Conservation (phyloP, 169 alveolate genomes). For the Cryptosporidium canis region DNA sequence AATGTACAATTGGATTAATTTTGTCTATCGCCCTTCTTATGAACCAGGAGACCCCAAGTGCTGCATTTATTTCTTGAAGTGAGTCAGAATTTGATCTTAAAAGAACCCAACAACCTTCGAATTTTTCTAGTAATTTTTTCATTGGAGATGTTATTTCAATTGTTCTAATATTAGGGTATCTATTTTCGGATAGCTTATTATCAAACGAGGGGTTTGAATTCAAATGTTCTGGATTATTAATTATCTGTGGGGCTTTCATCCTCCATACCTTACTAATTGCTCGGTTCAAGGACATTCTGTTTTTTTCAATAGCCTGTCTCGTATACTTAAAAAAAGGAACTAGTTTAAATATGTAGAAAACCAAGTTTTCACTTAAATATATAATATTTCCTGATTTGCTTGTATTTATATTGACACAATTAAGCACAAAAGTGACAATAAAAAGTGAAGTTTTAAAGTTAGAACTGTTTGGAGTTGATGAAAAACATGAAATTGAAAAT, state of each 20-base stretch:
- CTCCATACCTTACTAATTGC: constrained; percentile 37
- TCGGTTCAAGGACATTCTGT: constrained; percentile 29
- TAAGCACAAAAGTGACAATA: constrained; percentile 2
- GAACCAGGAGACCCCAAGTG: constrained; percentile 71
- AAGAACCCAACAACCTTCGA: constrained; percentile 61
- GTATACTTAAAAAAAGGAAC: constrained; percentile 45
- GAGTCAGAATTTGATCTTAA: constrained; percentile 66
- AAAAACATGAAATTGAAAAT: constrained; percentile 43
- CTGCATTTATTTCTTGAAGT: constrained; percentile 66
- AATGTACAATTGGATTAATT: constrained; percentile 61
- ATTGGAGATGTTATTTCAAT: constrained; percentile 21
- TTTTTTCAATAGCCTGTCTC: constrained; percentile 33
- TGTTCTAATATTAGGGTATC: constrained; percentile 16
- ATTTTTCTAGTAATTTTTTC: constrained; percentile 16
- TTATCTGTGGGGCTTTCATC: constrained; percentile 1
- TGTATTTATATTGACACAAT: neutral
- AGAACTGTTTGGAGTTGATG: constrained; percentile 30
- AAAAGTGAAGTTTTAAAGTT: constrained; percentile 30
- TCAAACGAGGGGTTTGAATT: neutral
- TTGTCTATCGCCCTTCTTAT: constrained; percentile 67
- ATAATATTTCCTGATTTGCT: constrained; percentile 19
- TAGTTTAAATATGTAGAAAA: constrained; percentile 36
- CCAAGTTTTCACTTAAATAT: constrained; percentile 48
- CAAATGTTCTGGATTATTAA: neutral
- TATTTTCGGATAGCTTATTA: neutral